Conservation (phyloP, 2,329 filamentous ascomycete species). For the Epichloe glyceriae region DNA sequence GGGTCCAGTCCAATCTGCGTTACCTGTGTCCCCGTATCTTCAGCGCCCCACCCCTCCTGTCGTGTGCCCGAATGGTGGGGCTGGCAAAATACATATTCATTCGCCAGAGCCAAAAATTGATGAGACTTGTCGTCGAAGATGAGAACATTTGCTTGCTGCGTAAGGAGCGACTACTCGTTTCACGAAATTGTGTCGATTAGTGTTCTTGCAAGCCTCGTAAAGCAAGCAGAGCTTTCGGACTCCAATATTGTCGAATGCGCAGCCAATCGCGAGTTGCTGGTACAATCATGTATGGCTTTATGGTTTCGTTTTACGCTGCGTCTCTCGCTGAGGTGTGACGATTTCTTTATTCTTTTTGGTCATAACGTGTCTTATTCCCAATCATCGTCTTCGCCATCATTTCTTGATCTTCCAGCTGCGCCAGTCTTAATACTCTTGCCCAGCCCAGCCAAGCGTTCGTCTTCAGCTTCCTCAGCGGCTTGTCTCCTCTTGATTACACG, state of each 20-base stretch:
- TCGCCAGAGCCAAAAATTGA: too few species aligned
- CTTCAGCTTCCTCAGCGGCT: slow-evolving; percentile 46
- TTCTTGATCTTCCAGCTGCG: slow-evolving; percentile 31
- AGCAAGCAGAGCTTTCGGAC: neutral
- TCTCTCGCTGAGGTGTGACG: neutral
- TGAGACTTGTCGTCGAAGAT: neutral
- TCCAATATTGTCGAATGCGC: neutral
- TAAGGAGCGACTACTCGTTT: neutral
- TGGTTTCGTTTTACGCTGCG: neutral
- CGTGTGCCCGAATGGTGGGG: slow-evolving; percentile 1
- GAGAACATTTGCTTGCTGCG: neutral
- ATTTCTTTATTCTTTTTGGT: neutral
- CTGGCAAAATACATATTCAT: too few species aligned
- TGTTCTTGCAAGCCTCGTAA: neutral
- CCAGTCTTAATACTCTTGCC: slow-evolving; percentile 39
- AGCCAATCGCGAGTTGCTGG: neutral
- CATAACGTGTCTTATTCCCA: slow-evolving; percentile 40
- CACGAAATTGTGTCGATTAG: neutral
- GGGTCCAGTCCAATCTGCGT: slow-evolving; percentile 1
- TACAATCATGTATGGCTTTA: neutral
- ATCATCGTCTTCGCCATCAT: slow-evolving; percentile 38
- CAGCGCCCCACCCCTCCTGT: neutral
- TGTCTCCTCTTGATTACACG: slow-evolving; percentile 54
- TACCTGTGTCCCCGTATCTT: neutral
- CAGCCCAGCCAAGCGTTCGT: slow-evolving; percentile 32